A percentile compares a stretch with the other conserved stretches of the same genome.
Conservation (phyloP, 192 early-diverging fungal species). For the Entophlyctis luteolus region DNA sequence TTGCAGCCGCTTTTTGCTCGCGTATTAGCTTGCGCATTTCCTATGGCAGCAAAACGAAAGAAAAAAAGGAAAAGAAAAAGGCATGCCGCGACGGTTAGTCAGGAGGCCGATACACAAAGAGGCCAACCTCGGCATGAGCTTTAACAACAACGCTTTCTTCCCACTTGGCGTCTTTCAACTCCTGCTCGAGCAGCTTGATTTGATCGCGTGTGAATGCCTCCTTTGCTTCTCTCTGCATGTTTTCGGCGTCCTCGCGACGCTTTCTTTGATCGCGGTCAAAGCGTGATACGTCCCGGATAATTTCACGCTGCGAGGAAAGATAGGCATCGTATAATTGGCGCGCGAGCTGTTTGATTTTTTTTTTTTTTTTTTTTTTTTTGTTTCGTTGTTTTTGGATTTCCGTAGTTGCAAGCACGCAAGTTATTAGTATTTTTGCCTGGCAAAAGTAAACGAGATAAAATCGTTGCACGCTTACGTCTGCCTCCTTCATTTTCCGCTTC, state of each 20-base stretch:
- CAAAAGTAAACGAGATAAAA: neutral
- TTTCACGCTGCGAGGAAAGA: slow-evolving; percentile 5
- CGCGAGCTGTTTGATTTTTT: slow-evolving; percentile 9
- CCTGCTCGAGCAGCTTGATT: slow-evolving; percentile 9
- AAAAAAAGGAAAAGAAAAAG: neutral
- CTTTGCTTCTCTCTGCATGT: neutral
- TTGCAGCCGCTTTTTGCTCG: slow-evolving; percentile 9
- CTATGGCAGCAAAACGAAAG: neutral
- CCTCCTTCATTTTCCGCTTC: slow-evolving; percentile 1
- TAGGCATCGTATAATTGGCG: slow-evolving; percentile 7
- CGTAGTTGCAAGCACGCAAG: too few species aligned
- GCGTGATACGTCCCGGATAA: neutral
- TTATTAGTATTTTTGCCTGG: neutral
- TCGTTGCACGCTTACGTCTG: neutral
- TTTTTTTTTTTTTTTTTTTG: too few species aligned
- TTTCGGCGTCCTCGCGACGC: slow-evolving; percentile 3
- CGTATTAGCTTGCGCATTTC: slow-evolving; percentile 17
- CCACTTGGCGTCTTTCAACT: neutral
- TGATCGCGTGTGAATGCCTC: slow-evolving; percentile 8
- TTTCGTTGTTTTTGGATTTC: too few species aligned
- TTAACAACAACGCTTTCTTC: slow-evolving; percentile 11
- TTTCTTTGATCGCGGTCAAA: neutral
- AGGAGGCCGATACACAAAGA: neutral
- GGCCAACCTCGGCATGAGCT: slow-evolving; percentile 21
- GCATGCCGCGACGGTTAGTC: too few species aligned